phyloP scores from a whole-genome alignment of 192 early-diverging fungal genomes.

The Phlyctochytrium planicorne region DNA sequence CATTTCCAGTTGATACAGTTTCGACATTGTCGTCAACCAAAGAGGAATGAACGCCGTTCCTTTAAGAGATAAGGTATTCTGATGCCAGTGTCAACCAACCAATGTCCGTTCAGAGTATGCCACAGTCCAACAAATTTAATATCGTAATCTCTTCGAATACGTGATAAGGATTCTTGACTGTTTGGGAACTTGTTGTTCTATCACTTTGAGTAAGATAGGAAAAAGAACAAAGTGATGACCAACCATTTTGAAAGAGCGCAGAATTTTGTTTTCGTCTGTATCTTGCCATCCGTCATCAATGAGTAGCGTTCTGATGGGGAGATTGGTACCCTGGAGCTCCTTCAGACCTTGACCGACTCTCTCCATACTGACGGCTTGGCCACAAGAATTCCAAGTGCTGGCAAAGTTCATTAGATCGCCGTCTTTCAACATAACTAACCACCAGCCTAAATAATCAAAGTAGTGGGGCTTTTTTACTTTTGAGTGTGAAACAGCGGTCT shows the following conservation, averaged over 20 bases:
- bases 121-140: slow-evolving; percentile 11
- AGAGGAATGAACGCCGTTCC: too few relatives aligned
- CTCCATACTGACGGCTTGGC: slow-evolving; percentile 5
- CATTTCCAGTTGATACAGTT: too few relatives aligned
- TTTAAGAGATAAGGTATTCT: too few relatives aligned
- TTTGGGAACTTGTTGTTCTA: too few relatives aligned
- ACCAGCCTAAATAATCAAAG: slow-evolving; percentile 17
- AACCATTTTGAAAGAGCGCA: slow-evolving; percentile 14
- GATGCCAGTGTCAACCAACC: too few relatives aligned
- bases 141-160: too few relatives aligned
- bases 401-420: background rate
- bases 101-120: slow-evolving; percentile 18
- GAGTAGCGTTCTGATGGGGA: slow-evolving; percentile 7
- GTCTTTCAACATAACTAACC: background rate
- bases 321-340: background rate
- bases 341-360: slow-evolving; percentile 1
- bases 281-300: slow-evolving; percentile 27
- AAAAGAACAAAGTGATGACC: too few relatives aligned
- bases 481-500: too few relatives aligned
- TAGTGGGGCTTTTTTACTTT: too few relatives aligned
- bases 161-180: too few relatives aligned
- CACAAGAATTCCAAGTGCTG: slow-evolving; percentile 21
- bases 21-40: too few relatives aligned
- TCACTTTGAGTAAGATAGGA: too few relatives aligned
- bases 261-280: background rate